Evolutionary conservation across 73 alveolate genomes (phyloP).

Genomic region (Stentor roeselii): DNA sequence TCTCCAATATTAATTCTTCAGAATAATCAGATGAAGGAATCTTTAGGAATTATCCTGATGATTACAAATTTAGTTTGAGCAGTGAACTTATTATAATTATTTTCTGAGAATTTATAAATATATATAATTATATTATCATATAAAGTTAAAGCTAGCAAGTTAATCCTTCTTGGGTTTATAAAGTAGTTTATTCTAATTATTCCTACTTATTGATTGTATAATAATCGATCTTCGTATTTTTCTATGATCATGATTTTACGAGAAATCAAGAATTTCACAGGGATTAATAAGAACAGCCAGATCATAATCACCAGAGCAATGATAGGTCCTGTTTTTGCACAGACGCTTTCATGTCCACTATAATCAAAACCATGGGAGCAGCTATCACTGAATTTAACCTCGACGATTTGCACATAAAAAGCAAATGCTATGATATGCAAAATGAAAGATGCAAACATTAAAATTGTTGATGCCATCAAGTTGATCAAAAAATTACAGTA

Average conservation of each 20-base stretch:
- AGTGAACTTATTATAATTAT: not conserved
- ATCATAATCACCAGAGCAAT: not conserved
- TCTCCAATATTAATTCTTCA: not conserved
- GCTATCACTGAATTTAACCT: not conserved
- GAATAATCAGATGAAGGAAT: no score
- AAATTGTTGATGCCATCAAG: not conserved
- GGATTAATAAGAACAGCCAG: not conserved
- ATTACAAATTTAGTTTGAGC: not conserved
- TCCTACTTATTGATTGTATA: not conserved
- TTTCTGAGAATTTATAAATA: not conserved
- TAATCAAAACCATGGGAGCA: not conserved
- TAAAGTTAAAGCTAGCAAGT: not conserved
- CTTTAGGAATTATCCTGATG: not conserved
- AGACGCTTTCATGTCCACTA: not conserved
- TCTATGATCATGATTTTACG: not conserved
- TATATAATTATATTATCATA: no score
- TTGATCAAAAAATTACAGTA: not conserved
- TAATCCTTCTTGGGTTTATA: not conserved
- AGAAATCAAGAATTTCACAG: no score
- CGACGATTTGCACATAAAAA: not conserved
- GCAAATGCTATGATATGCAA: not conserved
- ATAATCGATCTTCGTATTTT: not conserved
- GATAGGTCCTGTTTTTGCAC: not conserved
- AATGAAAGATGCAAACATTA: not conserved
- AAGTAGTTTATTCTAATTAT: not conserved